Evolutionary conservation across 257 asterid species (phyloP), one percentile per base, ranked within the genome.

Genomic region (Cruciata laevipes): DNA sequence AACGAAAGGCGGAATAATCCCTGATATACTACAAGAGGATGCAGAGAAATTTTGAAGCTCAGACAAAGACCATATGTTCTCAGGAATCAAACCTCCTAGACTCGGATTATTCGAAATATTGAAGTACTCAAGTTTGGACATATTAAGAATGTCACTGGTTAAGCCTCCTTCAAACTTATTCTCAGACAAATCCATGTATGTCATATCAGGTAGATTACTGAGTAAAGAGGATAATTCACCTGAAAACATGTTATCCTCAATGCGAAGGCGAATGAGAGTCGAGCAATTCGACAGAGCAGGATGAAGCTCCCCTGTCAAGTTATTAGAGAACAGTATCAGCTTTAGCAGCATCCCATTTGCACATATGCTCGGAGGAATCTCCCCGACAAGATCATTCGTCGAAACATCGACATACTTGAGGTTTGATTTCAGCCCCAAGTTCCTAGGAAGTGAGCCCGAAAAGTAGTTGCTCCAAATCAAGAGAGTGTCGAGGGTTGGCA

Each of bases 381-480:
- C 40, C 6, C 96, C 99, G 9, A 76, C 83, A 31, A 94, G 81
- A 63, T 72, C 72, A 66, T 94, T 94, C 6, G 97, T 94, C 8
- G 99, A 94, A 75, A 85, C 96, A 78, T 94, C 99, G 10, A 94
- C 63, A 67, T 87, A 84, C 75, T 76, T 74, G 65, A 94, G 85
- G 71, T 72, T 88, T 25, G 96, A 88, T 60, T 61, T 30, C 73
- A 78, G 78, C 40, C 99, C 99, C 53, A 94, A 74, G 52, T 81
- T 84, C 57, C 82, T 51, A 0, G 99, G 99, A 3, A 94, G 83
- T 62, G 89, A 71, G 3, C 99, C 99, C 17, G 89, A 72, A 51
- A 94, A 84, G 87, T 76, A 85, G 81, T 94, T 94, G 81, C 73
- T 87, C 99, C 99, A 94, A 69, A 94, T 79, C 52, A 88, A 88